Evolutionary conservation across 192 early-diverging fungal genomes (phyloP), one percentile per base, ranked within the genome.

Genomic region (Umbelopsis sp.): DNA sequence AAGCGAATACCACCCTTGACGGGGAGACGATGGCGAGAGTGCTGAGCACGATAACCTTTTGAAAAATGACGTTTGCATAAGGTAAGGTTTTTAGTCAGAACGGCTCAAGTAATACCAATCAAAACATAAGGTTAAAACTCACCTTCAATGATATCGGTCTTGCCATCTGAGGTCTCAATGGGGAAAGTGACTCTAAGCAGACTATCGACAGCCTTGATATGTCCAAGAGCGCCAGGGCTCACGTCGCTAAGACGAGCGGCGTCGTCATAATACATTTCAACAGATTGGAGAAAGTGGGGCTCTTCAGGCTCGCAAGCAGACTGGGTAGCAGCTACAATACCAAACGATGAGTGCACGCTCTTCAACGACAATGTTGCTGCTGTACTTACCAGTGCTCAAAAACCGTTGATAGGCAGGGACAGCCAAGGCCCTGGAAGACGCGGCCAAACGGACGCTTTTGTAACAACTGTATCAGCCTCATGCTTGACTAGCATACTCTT

Each of bases 1-100:
- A 85, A 94, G 41, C 92, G 90, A 71, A 94, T 94, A 64, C 92
- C 92, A 64, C 92, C 92, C 80, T 94, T 92, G 75, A 88, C 89
- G 8, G 91, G 91, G 37, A 91, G 84, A 55, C 90, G 78, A 74
- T 93, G 92, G 64, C 92, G 91, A 41, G 92, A 93, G 80, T 94
- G 92, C 73, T 94, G 91, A 37, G 91, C 91, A 65, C 92, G 91
- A 70, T 92, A 92, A 30, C 88, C 92, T 64, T 53, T 16, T n/a
- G 46, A n/a, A 72, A 58, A 12, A 61, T 55, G 13, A 46, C 35
- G 16, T 49, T 71, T 9, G 2, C 20, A 18, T 46, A 46, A 1
- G 7, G 41, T 67, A 45, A 67, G 15, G 1, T 0, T 41, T 10
- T 6, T 6, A 67, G 48, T 46, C 21, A 37, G 21, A 46, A 44